phyloP scores from a whole-genome alignment of 208 protist species.

The Herpetomonas tarakana region DNA sequence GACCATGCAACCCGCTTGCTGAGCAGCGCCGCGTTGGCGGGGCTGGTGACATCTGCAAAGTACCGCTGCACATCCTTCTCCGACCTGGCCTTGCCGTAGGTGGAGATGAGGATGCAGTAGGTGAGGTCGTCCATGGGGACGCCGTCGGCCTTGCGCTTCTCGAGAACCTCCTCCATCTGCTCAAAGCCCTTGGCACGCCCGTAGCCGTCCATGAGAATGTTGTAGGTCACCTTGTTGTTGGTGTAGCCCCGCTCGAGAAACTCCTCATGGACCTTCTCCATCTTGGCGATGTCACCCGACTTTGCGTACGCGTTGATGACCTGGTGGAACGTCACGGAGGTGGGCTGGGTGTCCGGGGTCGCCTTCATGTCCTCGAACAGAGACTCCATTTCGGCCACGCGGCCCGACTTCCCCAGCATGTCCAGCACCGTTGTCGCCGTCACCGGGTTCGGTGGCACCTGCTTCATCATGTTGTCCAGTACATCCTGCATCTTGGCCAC shows the following conservation, averaged over 20 bases:
- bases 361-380: conserved; percentile 87
- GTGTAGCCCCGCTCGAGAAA: conserved; percentile 56
- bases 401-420: conserved; percentile 85
- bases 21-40: conserved; percentile 23
- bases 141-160: conserved; percentile 37
- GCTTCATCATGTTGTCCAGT: conserved; percentile 87
- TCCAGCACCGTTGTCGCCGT: conserved; percentile 85
- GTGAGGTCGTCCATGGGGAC: conserved; percentile 76
- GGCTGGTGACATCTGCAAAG: conserved; percentile 36
- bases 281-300: conserved; percentile 78
- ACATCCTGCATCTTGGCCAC: conserved; percentile 80
- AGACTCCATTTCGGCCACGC: conserved; percentile 82
- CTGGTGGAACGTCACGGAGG: conserved; percentile 88
- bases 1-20: conserved; percentile 71
- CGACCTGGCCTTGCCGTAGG: conserved; percentile 61
- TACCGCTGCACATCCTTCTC: conserved; percentile 70
- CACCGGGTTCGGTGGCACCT: conserved; percentile 84
- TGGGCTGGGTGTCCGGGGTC: conserved; percentile 75
- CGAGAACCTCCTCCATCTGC: conserved; percentile 68
- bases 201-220: conserved; percentile 85
- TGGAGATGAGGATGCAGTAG: conserved; percentile 77
- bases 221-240: conserved; percentile 82
- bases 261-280: conserved; percentile 75
- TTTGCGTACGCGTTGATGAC: conserved; percentile 88
- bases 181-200: conserved; percentile 67